Evolutionary conservation across 345 rosid species (phyloP).

Genomic region (Populus tremula): DNA sequence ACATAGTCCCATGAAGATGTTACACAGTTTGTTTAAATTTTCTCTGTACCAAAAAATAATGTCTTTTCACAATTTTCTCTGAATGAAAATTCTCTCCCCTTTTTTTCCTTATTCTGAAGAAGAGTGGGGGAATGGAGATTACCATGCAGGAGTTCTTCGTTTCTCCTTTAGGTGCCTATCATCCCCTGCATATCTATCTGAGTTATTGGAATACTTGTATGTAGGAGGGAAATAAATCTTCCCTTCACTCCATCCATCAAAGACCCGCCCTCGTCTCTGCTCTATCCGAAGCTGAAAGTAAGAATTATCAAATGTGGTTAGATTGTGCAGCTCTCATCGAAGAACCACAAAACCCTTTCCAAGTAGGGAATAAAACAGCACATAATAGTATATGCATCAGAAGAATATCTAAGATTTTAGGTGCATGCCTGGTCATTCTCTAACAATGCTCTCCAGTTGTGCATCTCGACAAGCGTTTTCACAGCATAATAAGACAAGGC

Average conservation of each 20-base stretch:
- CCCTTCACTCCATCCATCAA: slow-evolving; percentile 95
- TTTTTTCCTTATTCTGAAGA: not conserved
- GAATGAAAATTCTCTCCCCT: not conserved
- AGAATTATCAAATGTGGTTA: slow-evolving; percentile 11
- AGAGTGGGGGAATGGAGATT: slow-evolving; percentile 7
- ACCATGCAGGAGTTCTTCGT: slow-evolving; percentile 99
- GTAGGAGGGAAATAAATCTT: slow-evolving; percentile 93
- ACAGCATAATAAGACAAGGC: slow-evolving; percentile 81
- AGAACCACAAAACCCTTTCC: not conserved
- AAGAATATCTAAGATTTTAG: not conserved
- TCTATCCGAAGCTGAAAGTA: slow-evolving; percentile 68
- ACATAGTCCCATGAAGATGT: not conserved
- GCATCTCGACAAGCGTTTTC: slow-evolving; percentile 97
- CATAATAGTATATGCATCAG: not conserved
- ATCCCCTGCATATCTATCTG: slow-evolving; percentile 87
- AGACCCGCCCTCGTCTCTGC: slow-evolving; percentile 69
- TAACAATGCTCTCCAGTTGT: slow-evolving; percentile 82
- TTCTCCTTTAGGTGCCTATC: slow-evolving; percentile 79
- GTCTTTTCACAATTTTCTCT: not conserved
- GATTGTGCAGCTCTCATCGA: slow-evolving; percentile 7
- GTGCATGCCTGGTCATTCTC: slow-evolving; percentile 89
- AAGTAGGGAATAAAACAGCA: not conserved
- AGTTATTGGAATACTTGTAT: slow-evolving; percentile 91
- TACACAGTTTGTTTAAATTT: not conserved
- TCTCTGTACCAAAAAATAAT: not conserved